phyloP scores from a whole-genome alignment of 2,329 filamentous ascomycete genomes.

The Gnomoniopsis sp. region DNA sequence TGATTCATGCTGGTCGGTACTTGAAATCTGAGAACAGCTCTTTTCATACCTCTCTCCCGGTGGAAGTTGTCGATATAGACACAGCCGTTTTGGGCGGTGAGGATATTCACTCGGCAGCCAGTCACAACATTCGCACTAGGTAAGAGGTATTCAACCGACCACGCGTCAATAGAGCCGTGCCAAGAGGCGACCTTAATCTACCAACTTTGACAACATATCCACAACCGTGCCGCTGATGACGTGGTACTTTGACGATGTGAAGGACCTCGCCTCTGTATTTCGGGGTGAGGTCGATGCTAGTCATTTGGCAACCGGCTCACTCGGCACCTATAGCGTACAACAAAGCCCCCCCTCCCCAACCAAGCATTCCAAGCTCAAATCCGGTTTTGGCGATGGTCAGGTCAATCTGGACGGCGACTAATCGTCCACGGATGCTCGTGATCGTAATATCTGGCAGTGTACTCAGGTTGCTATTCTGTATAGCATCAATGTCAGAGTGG shows the following conservation, averaged over 20 bases:
- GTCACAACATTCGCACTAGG: slow-evolving; percentile 47
- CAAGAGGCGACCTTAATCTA: slow-evolving; percentile 38
- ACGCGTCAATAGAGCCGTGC: slow-evolving; percentile 52
- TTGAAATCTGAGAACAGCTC: too few relatives aligned
- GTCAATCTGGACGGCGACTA: slow-evolving; percentile 35
- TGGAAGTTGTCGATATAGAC: slow-evolving; percentile 52
- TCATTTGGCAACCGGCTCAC: slow-evolving; percentile 37
- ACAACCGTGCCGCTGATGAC: slow-evolving; percentile 41
- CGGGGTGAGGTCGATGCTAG: slow-evolving; percentile 46
- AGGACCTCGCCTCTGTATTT: slow-evolving; percentile 43
- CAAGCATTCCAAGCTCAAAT: slow-evolving; percentile 54
- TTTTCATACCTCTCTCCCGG: slow-evolving; percentile 18
- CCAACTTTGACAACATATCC: slow-evolving; percentile 35
- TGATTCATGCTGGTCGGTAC: not conserved
- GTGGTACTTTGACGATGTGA: slow-evolving; percentile 34
- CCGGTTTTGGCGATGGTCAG: slow-evolving; percentile 33
- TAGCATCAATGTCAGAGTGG: too few relatives aligned
- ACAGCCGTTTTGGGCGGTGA: slow-evolving; percentile 29
- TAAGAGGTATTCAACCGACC: slow-evolving; percentile 38
- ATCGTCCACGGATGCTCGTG: slow-evolving; percentile 32
- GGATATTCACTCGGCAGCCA: slow-evolving; percentile 37
- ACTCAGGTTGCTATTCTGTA: slow-evolving; percentile 28
- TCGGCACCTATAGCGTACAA: slow-evolving; percentile 46
- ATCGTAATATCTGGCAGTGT: slow-evolving; percentile 36
- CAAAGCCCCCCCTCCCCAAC: too few relatives aligned